Percentiles rank a stretch among this genome's conserved stretches.
Conservation (phyloP, 2,329 filamentous ascomycete species). For the Sphaerulina vaccinii region DNA sequence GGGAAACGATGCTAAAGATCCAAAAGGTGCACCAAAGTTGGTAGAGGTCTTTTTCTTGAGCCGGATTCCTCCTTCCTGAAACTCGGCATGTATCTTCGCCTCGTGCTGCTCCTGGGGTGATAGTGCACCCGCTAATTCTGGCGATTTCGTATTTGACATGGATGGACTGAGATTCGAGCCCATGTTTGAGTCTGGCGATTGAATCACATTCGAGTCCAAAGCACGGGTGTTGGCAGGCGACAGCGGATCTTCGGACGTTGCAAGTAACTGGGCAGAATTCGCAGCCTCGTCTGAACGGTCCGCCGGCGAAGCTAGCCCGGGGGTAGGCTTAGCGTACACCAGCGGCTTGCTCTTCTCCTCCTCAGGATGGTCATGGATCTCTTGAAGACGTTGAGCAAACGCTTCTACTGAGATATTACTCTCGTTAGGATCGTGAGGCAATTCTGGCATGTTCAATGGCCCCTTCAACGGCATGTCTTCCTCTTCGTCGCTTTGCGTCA, state of each 20-base stretch:
- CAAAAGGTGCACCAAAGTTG: constrained; percentile 40
- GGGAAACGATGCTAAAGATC: constrained; percentile 35
- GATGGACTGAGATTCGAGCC: constrained; percentile 23
- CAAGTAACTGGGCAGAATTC: background rate
- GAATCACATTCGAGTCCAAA: constrained; percentile 11
- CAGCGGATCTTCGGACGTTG: background rate
- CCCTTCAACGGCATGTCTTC: constrained; percentile 37
- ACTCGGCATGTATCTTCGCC: constrained; percentile 29
- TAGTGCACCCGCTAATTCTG: constrained; percentile 13
- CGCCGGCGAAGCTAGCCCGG: constrained; percentile 33
- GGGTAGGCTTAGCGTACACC: constrained; percentile 32
- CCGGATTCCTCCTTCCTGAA: constrained; percentile 37
- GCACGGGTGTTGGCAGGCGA: constrained; percentile 6
- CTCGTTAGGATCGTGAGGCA: constrained; percentile 35
- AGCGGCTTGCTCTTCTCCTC: constrained; percentile 32
- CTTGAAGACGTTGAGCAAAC: constrained; percentile 33
- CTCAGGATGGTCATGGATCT: constrained; percentile 37
- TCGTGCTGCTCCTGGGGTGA: constrained; percentile 30
- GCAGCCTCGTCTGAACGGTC: constrained; percentile 11
- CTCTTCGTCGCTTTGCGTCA: constrained; percentile 30
- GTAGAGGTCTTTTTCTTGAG: constrained; percentile 39
- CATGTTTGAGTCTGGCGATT: constrained; percentile 15
- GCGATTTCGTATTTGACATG: constrained; percentile 9
- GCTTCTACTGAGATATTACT: constrained; percentile 39
- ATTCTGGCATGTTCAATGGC: constrained; percentile 38